Evolutionary conservation across 2,329 filamentous ascomycete genomes (phyloP).

Genomic region (Aspergillus neoniger): DNA sequence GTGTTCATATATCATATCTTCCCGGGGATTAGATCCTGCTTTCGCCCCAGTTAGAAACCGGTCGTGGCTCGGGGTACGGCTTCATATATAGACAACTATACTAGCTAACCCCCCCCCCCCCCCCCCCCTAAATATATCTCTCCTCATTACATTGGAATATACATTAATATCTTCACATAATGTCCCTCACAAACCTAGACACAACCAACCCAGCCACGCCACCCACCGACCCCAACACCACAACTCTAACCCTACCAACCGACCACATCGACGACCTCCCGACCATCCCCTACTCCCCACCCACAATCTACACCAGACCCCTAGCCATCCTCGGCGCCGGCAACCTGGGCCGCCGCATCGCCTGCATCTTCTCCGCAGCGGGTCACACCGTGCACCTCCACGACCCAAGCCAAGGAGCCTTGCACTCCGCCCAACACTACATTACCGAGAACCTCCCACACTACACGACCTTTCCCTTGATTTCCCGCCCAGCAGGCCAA

Average conservation of each 20-base stretch:
- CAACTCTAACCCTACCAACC: background rate
- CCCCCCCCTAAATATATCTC: no score
- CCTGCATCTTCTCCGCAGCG: constrained; percentile 22
- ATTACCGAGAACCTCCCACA: constrained; percentile 16
- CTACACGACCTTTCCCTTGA: constrained; percentile 2
- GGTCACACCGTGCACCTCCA: constrained; percentile 30
- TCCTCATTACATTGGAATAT: no score
- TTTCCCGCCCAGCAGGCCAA: background rate
- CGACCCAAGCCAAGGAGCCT: constrained; percentile 32
- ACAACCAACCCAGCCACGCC: background rate
- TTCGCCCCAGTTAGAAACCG: background rate
- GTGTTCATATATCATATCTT: background rate
- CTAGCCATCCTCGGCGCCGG: background rate
- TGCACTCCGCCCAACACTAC: constrained; percentile 27
- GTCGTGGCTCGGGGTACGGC: no score
- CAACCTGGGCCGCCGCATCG: background rate
- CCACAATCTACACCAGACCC: background rate
- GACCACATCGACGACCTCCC: background rate
- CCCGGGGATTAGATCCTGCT: background rate
- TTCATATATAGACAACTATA: background rate
- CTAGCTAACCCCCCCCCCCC: no score
- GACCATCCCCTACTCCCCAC: background rate
- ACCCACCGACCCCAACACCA: background rate
- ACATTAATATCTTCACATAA: background rate
- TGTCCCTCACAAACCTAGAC: background rate